Conservation (phyloP, 108 stramenopile species). For the Nitzschia sp. region DNA sequence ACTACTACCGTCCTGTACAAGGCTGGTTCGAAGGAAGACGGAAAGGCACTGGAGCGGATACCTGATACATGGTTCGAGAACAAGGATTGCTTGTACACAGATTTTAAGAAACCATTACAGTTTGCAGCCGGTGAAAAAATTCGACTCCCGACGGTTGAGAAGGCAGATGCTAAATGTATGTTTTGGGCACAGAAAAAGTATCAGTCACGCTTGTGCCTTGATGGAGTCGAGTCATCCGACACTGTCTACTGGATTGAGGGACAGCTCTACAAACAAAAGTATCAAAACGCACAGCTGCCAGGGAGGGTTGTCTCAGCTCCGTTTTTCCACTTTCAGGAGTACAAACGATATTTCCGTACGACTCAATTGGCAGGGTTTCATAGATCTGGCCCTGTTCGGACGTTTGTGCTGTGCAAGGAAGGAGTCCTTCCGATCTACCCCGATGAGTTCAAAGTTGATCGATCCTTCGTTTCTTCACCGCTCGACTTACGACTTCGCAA, state of each 20-base stretch:
- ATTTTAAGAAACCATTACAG: conserved; percentile 47
- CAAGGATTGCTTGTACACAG: conserved; percentile 27
- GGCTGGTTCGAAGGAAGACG: conserved; percentile 36
- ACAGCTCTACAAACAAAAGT: conserved; percentile 71
- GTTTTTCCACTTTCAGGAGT: conserved; percentile 93
- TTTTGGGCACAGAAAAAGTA: conserved; percentile 86
- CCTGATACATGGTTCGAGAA: conserved; percentile 68
- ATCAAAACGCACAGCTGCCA: conserved; percentile 49
- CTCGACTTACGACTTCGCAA: conserved; percentile 27
- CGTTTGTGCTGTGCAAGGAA: conserved; percentile 61
- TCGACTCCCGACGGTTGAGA: conserved; percentile 37
- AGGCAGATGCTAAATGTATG: conserved; percentile 72
- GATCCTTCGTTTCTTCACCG: conserved; percentile 35
- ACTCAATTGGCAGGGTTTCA: conserved; percentile 58
- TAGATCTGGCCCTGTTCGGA: conserved; percentile 13
- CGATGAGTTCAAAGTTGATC: not conserved
- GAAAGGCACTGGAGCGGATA: conserved; percentile 27
- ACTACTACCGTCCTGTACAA: conserved; percentile 66
- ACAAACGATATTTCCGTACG: conserved; percentile 80
- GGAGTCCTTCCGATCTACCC: conserved; percentile 61
- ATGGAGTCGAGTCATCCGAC: conserved; percentile 48
- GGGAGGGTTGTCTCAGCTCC: conserved; percentile 60
- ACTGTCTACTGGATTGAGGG: conserved; percentile 79
- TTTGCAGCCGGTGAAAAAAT: conserved; percentile 48
- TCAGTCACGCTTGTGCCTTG: conserved; percentile 71